Base-by-base conservation (phyloP, 108 stramenopile genomes). In the Aureococcus anophagefferens region DNA sequence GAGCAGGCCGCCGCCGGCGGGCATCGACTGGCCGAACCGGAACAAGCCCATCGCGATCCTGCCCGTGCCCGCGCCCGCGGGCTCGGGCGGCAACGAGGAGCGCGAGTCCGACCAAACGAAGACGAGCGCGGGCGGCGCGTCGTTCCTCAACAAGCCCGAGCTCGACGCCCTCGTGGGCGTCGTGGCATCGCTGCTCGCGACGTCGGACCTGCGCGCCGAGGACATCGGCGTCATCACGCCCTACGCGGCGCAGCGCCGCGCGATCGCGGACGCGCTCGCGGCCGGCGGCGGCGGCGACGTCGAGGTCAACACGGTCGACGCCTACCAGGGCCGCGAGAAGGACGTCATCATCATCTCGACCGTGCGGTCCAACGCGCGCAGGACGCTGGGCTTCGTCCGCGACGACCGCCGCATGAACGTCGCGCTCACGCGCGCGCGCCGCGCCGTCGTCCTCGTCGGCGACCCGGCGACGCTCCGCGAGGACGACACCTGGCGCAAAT, bases 191-290 rank as follows among this genome's bases (percentile, higher is more conserved):
- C 88, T 99, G 63, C 73, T 96, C 32, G 88, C 90, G 35, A 94
- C 94, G 0, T 88, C 89, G 70, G 91, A 90, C 9, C 31, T 85
- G 70, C 76, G 70, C 14, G 83, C 87, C 32, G 87, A 82, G n/a
- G 94, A 98, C 66, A 93, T 99, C 84, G 97, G 94, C 33, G 94
- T 99, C 46, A 94, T 98, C 34, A 96, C 99, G 35, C 99, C 99
- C 0, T 99, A 99, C 82, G 94, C 96, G 34, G 99, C 94, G 17
- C 99, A 99, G 84, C 95, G 95, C 46, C 82, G 90, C 35, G 87
- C 94, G 36, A 89, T 94, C 76, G 88, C 91, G 46, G 81, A 91
- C 9, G 72, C 89, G 76, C 77, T 77, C 35, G 65, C 34, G 9
- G 65, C 17, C 5, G 65, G 5, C 35, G 44, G 75, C 14, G 84